These are phyloP conservation scores for Acanthamoeba divionensis DNA, from an alignment of 208 protist species.

Conservation along the genomic window DNA sequence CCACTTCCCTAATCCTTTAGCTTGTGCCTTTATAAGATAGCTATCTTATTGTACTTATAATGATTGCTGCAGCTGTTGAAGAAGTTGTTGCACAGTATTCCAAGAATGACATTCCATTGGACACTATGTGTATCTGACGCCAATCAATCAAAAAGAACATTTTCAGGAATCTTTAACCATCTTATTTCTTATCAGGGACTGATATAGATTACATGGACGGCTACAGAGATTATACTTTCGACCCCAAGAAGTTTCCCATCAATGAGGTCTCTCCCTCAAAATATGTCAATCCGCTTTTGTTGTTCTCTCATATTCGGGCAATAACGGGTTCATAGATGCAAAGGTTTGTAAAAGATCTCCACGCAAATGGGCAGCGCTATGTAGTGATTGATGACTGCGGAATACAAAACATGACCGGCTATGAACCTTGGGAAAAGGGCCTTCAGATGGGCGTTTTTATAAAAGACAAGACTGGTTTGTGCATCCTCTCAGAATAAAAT, in stretches of 20 bases:
- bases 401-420: background rate
- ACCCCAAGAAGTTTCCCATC: background rate
- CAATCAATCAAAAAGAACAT: no score
- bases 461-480: background rate
- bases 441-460: constrained; percentile 62
- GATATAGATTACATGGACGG: constrained; percentile 84
- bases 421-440: constrained; percentile 58
- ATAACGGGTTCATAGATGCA: constrained; percentile 6
- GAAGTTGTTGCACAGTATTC: constrained; percentile 74
- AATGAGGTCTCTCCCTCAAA: no score
- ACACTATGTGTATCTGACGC: constrained; percentile 67
- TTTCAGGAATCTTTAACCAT: background rate
- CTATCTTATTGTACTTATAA: no score
- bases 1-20: no score
- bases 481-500: background rate
- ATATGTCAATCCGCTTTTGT: no score
- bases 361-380: constrained; percentile 47
- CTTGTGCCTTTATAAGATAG: no score
- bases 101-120: constrained; percentile 77
- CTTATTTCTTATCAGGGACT: background rate
- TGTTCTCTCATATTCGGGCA: no score
- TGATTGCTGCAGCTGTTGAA: constrained; percentile 57
- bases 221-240: constrained; percentile 66
- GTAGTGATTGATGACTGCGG: constrained; percentile 51
- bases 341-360: constrained; percentile 52